phyloP scores from a whole-genome alignment of 768 basidiomycete genomes.

The Auricularia cornea region DNA sequence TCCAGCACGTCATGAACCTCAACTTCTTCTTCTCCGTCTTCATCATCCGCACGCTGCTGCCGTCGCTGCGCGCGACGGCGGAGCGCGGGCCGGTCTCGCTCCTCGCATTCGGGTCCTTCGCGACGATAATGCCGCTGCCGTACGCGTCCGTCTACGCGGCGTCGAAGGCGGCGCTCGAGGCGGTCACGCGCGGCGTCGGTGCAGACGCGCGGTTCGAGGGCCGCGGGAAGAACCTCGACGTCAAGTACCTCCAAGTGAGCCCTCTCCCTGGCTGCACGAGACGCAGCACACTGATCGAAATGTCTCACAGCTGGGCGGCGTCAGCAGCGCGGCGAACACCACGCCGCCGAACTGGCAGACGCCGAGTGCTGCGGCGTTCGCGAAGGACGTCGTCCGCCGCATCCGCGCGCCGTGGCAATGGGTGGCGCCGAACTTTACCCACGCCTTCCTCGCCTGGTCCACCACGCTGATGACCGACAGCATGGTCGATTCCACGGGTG shows the following conservation, averaged over 20 bases:
- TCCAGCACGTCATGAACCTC: not conserved
- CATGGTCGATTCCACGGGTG: not conserved
- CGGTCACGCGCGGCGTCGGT: slow-evolving; percentile 1
- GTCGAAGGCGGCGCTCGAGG: slow-evolving; percentile 5
- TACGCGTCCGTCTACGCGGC: slow-evolving; percentile 6
- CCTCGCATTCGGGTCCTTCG: slow-evolving; percentile 5
- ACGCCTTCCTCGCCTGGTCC: not conserved
- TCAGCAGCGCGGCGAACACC: not conserved
- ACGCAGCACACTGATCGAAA: no score
- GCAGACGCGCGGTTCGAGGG: slow-evolving; percentile 7
- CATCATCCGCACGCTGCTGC: slow-evolving; percentile 6
- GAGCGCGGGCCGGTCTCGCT: not conserved
- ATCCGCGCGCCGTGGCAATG: not conserved
- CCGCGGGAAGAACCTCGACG: not conserved
- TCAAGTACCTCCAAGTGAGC: not conserved
- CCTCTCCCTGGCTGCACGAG: not conserved
- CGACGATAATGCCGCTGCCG: slow-evolving; percentile 6
- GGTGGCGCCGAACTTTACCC: not conserved
- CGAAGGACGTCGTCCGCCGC: not conserved
- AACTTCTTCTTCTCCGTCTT: slow-evolving; percentile 6
- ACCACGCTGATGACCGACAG: not conserved
- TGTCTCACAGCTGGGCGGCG: not conserved
- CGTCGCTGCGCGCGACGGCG: slow-evolving; percentile 1
- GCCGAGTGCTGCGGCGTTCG: not conserved
- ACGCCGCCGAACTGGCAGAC: not conserved